These are phyloP conservation scores for Nigrospora osmanthi DNA, from an alignment of 2,329 filamentous ascomycete genomes.

Conservation along the genomic window DNA sequence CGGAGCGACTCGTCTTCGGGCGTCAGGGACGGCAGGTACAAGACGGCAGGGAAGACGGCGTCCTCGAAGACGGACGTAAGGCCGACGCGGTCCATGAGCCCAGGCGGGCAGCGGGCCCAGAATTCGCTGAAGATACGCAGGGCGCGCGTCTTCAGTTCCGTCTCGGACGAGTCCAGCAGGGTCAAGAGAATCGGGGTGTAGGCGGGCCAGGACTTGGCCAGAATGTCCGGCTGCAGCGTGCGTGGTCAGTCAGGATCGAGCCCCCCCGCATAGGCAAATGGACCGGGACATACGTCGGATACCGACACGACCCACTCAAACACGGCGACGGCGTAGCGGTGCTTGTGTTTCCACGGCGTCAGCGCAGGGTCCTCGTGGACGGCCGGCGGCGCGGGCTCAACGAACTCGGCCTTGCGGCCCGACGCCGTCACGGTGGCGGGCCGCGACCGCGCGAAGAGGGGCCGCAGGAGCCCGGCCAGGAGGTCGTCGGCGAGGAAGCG, in stretches of 20 bases:
- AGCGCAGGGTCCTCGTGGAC: constrained; percentile 28
- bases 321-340: constrained; percentile 42
- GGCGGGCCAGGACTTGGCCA: constrained; percentile 57
- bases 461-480: constrained; percentile 56
- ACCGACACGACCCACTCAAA: constrained; percentile 51
- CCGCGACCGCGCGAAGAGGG: constrained; percentile 54
- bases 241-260: neutral
- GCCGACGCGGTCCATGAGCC: constrained; percentile 52
- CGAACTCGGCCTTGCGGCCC: constrained; percentile 45
- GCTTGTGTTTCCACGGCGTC: constrained; percentile 56
- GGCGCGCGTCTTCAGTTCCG: constrained; percentile 44
- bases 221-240: constrained; percentile 24
- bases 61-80: constrained; percentile 62
- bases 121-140: constrained; percentile 47
- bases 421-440: constrained; percentile 45
- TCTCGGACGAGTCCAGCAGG: constrained; percentile 56
- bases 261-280: neutral
- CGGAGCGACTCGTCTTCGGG: constrained; percentile 60
- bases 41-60: constrained; percentile 62
- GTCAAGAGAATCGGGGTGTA: constrained; percentile 63
- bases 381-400: constrained; percentile 25
- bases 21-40: constrained; percentile 70
- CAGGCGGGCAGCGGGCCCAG: constrained; percentile 42
- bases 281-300: neutral
- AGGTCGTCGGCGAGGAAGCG: constrained; percentile 46